Base-by-base conservation (phyloP, 139 green algal genomes). In the Ettlia oleoabundans region DNA sequence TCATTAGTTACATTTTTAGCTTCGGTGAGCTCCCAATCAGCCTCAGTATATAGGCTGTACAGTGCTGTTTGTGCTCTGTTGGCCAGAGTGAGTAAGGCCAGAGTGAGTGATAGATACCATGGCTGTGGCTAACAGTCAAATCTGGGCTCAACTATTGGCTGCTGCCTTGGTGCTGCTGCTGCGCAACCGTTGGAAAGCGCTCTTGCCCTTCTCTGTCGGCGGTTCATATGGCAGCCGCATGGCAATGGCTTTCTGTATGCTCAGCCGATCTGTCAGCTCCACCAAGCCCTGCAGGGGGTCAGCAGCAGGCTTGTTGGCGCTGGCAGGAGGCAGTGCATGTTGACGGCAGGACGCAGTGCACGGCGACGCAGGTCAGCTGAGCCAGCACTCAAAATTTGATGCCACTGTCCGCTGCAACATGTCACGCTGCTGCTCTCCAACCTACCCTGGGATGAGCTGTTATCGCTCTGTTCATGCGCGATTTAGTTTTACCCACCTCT, bases 221-320 rank as follows among this genome's bases (percentile, higher is more conserved):
- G 41, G 35, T 40, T 71, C 58, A 24, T 81, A 81, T 2, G 75
- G 75, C 7, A 72, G 75, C 76, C 80, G 80, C 51, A 87, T 72
- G 0, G 55, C 64, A 47, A 87, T 81, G 51, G 83, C 64, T 62
- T 80, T 81, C 37, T 84, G 62, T 55, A 87, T 87, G 43, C 42
- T 76, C 26, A 63, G 43, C n/a, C 42, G 66, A 41, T 87, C 83
- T 0, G 76, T 80, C 3, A 81, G 65, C 40, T 84, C 83, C 58
- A 84, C 47, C 22, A 87, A 33, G 1, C 83, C 83, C 77, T 82
- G 77, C 76, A n/a, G n/a, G n/a, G n/a, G n/a, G n/a, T n/a, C n/a
- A n/a, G n/a, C n/a, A n/a, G n/a, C n/a, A n/a, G n/a, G 38, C 28
- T 41, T 61, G 68, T 8, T n/a, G 55, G 47, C 13, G 13, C 47